Evolutionary conservation across 352 stramenopile species (phyloP).

Genomic region (Elongisporangium senticosum): DNA sequence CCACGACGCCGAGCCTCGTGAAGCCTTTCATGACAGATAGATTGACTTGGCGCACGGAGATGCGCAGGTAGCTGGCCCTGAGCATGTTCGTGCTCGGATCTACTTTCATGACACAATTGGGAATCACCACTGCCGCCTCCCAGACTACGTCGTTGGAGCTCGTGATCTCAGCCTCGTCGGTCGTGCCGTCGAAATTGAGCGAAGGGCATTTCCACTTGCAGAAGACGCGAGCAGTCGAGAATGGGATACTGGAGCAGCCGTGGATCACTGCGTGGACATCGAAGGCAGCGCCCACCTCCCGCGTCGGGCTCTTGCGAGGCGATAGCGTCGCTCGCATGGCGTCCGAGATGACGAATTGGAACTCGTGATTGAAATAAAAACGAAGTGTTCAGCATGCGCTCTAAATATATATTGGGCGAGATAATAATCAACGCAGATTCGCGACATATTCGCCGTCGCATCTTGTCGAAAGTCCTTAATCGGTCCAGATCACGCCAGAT

Average conservation of each 20-base stretch:
- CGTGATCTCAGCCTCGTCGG: constrained; percentile 16
- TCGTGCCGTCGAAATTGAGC: constrained; percentile 4
- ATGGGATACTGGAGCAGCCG: constrained; percentile 29
- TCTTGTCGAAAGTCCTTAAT: too few species aligned
- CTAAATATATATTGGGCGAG: neutral
- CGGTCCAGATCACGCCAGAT: too few species aligned
- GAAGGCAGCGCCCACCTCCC: constrained; percentile 13
- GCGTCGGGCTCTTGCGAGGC: constrained; percentile 7
- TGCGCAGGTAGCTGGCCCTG: constrained; percentile 18
- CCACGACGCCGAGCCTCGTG: constrained; percentile 18
- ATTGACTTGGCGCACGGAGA: constrained; percentile 26
- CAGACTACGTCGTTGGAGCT: constrained; percentile 22
- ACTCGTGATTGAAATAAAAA: constrained; percentile 1
- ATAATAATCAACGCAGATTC: neutral
- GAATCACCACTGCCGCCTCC: constrained; percentile 14
- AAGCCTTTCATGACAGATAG: constrained; percentile 9
- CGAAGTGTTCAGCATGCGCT: neutral
- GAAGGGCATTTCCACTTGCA: constrained; percentile 29
- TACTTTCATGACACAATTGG: constrained; percentile 17
- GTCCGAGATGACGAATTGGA: neutral
- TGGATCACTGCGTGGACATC: constrained; percentile 24
- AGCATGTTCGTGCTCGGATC: constrained; percentile 18
- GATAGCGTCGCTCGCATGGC: constrained; percentile 2
- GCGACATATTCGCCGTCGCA: too few species aligned
- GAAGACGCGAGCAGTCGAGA: constrained; percentile 22